Conservation (phyloP, 164 flowering plant species). For the Vitis vinifera region DNA sequence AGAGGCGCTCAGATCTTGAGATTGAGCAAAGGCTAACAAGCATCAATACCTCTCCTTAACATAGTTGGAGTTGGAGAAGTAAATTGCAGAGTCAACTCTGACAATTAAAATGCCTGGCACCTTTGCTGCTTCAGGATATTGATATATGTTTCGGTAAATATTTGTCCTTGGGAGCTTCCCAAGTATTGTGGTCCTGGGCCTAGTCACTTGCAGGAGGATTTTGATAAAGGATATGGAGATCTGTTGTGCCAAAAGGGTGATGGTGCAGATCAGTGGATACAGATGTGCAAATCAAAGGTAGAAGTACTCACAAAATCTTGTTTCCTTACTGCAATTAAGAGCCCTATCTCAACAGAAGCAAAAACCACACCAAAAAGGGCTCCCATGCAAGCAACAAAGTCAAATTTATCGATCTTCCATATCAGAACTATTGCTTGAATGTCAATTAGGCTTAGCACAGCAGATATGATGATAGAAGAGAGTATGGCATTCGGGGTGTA, state of each 20-base stretch:
- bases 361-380: constrained; percentile 91
- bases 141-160: constrained; percentile 66
- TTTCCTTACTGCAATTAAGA: constrained; percentile 76
- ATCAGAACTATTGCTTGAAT: constrained; percentile 61
- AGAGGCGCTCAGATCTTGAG: no score
- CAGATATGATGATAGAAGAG: constrained; percentile 82
- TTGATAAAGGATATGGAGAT: constrained; percentile 76
- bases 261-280: no score
- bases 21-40: neutral
- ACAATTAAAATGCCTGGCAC: constrained; percentile 67
- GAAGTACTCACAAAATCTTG: neutral
- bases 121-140: constrained; percentile 69
- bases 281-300: no score
- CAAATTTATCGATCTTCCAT: constrained; percentile 86
- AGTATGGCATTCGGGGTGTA: constrained; percentile 94
- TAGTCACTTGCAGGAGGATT: constrained; percentile 78
- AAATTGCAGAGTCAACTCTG: constrained; percentile 82
- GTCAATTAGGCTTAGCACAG: constrained; percentile 75
- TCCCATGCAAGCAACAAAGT: constrained; percentile 90
- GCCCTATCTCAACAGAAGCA: constrained; percentile 80
- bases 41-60: constrained; percentile 66
- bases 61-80: constrained; percentile 88
- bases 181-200: constrained; percentile 74
- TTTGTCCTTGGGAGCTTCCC: constrained; percentile 64
- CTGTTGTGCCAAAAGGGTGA: constrained; percentile 25